Evolutionary conservation across 108 stramenopile genomes (phyloP).

Genomic region (Nitzschia putrida): DNA sequence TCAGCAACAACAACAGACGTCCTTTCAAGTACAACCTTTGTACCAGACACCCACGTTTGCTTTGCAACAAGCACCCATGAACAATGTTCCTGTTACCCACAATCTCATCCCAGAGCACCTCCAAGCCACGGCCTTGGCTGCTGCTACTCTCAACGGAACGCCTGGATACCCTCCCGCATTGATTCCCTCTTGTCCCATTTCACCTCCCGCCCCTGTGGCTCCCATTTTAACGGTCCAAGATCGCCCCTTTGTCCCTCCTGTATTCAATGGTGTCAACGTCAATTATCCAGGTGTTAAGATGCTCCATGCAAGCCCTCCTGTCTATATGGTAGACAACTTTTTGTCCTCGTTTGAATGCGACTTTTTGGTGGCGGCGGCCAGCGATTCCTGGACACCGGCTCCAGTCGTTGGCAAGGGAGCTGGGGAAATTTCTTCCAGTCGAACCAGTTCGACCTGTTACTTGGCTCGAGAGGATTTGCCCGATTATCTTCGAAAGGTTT

Average conservation of each 20-base stretch:
- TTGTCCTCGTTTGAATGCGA: conserved; percentile 79
- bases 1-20: not conserved
- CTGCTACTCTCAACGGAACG: conserved; percentile 38
- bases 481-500: conserved; percentile 76
- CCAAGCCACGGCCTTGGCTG: conserved; percentile 32
- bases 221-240: conserved; percentile 63
- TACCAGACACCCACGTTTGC: not conserved
- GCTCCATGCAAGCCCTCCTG: conserved; percentile 67
- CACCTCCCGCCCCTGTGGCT: conserved; percentile 1
- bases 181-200: conserved; percentile 17
- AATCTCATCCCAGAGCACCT: conserved; percentile 50
- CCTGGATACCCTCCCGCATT: conserved; percentile 37
- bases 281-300: conserved; percentile 71
- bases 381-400: conserved; percentile 73
- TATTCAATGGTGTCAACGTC: conserved; percentile 88
- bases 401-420: conserved; percentile 84
- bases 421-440: conserved; percentile 76
- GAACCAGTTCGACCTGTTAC: conserved; percentile 83
- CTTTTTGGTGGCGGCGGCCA: conserved; percentile 66
- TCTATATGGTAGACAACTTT: conserved; percentile 78
- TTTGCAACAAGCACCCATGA: not conserved
- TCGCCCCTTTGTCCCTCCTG: conserved; percentile 61
- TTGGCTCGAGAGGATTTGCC: conserved; percentile 83
- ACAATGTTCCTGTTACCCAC: conserved; percentile 18
- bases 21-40: conserved; percentile 9